Evolutionary conservation across 345 rosid genomes (phyloP).

Genomic region (Gossypium bickii): DNA sequence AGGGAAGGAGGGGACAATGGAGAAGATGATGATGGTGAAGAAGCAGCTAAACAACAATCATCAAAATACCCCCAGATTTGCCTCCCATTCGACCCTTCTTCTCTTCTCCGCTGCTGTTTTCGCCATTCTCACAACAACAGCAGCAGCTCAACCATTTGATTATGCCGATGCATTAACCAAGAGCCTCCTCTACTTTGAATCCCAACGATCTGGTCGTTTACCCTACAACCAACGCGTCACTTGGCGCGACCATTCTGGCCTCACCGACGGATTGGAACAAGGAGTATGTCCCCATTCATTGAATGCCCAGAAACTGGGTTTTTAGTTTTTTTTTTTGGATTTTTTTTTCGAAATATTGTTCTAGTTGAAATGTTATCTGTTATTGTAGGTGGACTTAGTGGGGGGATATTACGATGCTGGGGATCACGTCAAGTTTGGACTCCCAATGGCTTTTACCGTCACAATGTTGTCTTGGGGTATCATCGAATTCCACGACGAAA

Average conservation of each 20-base stretch:
- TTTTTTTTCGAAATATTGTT: neutral
- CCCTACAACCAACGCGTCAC: slow-evolving; percentile 80
- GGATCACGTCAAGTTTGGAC: slow-evolving; percentile 90
- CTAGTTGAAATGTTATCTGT: neutral
- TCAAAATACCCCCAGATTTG: slow-evolving; percentile 1
- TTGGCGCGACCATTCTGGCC: slow-evolving; percentile 95
- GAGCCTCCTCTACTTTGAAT: slow-evolving; percentile 88
- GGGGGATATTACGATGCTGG: slow-evolving; percentile 98
- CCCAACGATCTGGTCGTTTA: slow-evolving; percentile 87
- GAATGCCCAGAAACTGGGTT: neutral
- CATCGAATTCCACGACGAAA: slow-evolving; percentile 59
- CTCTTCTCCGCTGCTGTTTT: slow-evolving; percentile 17
- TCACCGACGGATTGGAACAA: slow-evolving; percentile 91
- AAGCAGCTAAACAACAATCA: neutral
- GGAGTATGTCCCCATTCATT: slow-evolving; percentile 35
- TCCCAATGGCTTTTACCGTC: slow-evolving; percentile 95
- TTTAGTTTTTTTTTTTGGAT: neutral
- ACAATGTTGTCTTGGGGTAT: slow-evolving; percentile 93
- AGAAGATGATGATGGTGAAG: slow-evolving; percentile 2
- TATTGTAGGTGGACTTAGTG: slow-evolving; percentile 75
- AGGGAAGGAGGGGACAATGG: slow-evolving; percentile 18
- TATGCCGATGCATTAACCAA: slow-evolving; percentile 74
- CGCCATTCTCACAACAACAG: slow-evolving; percentile 5
- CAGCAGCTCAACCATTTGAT: slow-evolving; percentile 27
- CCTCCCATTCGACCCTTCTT: neutral